These are phyloP conservation scores for Lepraria neglecta DNA, from an alignment of 495 filamentous ascomycete genomes.

Conservation along the genomic window DNA sequence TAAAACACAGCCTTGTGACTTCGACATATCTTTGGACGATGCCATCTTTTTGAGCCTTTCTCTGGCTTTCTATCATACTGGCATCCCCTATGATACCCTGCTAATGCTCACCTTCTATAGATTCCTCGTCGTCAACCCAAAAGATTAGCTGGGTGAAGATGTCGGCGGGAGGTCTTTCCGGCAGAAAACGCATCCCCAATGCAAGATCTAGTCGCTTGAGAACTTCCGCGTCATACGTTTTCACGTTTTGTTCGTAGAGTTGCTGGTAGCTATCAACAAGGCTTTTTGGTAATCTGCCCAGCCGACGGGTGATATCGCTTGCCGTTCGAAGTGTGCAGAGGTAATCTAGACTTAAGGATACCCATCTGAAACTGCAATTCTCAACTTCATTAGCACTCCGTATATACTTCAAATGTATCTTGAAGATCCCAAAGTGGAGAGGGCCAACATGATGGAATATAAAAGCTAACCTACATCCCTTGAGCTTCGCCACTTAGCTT, in stretches of 20 bases:
- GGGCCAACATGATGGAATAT: no score
- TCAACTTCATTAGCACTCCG: background rate
- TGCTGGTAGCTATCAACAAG: background rate
- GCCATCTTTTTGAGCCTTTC: background rate
- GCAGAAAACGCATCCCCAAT: constrained; percentile 1
- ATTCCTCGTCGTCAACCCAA: background rate
- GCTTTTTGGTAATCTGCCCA: background rate
- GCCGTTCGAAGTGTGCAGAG: constrained; percentile 1
- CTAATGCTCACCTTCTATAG: background rate
- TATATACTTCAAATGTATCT: background rate
- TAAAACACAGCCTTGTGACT: constrained; percentile 5
- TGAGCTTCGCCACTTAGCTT: background rate
- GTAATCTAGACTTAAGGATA: constrained; percentile 1
- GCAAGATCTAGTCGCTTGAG: background rate
- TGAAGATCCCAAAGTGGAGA: no score
- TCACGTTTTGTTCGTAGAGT: background rate
- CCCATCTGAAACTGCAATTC: constrained; percentile 2
- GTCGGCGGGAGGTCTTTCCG: background rate
- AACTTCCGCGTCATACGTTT: background rate
- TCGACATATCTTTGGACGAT: background rate
- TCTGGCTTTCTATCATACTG: background rate
- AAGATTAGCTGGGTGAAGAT: background rate
- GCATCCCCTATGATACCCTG: background rate
- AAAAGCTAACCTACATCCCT: constrained; percentile 1
- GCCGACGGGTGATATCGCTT: background rate